These are phyloP conservation scores for Neurospora sp. DNA, from an alignment of 495 filamentous ascomycete species.

Conservation along the genomic window DNA sequence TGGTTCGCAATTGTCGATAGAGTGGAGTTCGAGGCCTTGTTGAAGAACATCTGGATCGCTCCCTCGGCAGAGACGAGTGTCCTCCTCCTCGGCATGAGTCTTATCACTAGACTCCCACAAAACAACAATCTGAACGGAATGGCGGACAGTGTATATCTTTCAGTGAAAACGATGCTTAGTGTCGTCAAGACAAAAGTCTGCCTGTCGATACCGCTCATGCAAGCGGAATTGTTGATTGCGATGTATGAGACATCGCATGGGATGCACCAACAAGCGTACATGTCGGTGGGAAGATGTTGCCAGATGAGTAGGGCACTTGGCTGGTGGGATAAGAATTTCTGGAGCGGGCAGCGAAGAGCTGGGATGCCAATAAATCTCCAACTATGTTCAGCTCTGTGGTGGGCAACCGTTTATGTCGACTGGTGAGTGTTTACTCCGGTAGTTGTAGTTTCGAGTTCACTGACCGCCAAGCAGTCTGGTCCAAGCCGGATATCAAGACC, in stretches of 20 bases:
- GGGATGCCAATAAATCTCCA: conserved; percentile 11
- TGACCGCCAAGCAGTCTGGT: conserved; percentile 9
- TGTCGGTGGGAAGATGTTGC: conserved; percentile 16
- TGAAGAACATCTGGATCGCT: conserved; percentile 13
- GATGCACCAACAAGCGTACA: conserved; percentile 55
- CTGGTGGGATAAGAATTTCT: conserved; percentile 17
- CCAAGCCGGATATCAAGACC: conserved; percentile 18
- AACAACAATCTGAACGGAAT: conserved; percentile 7
- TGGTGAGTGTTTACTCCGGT: conserved; percentile 7
- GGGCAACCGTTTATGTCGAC: conserved; percentile 22
- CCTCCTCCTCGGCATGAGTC: conserved; percentile 19
- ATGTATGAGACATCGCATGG: conserved; percentile 75
- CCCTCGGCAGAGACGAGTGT: conserved; percentile 17
- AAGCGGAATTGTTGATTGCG: conserved; percentile 69
- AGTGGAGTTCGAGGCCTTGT: conserved; percentile 7
- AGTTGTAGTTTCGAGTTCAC: background rate
- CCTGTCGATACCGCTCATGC: conserved; percentile 30
- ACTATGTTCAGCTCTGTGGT: conserved; percentile 22
- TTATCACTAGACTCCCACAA: conserved; percentile 11
- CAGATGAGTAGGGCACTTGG: conserved; percentile 19
- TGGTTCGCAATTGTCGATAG: conserved; percentile 22
- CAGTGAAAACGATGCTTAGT: conserved; percentile 17
- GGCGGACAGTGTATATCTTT: conserved; percentile 13
- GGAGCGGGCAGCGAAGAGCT: conserved; percentile 6
- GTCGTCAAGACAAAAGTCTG: conserved; percentile 14